phyloP scores from a whole-genome alignment of 805 yeast species.

The Ogataea nonfermentans region DNA sequence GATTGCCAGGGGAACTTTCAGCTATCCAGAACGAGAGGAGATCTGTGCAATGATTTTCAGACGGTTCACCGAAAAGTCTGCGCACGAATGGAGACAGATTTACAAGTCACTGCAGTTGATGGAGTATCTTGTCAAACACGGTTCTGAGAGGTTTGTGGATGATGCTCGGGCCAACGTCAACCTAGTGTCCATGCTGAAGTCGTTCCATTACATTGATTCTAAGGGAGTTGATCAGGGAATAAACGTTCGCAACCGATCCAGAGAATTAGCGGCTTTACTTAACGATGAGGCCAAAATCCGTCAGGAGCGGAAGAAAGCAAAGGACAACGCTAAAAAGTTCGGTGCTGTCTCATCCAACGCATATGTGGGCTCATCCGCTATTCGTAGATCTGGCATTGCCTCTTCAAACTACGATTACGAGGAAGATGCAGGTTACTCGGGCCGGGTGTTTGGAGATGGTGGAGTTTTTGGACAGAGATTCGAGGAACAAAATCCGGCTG shows the following conservation, averaged over 20 bases:
- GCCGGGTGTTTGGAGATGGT: conserved; percentile 67
- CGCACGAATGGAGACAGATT: conserved; percentile 97
- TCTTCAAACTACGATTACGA: conserved; percentile 49
- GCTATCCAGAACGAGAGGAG: conserved; percentile 78
- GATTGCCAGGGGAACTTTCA: conserved; percentile 92
- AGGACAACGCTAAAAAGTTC: conserved; percentile 78
- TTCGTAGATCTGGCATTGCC: conserved; percentile 31
- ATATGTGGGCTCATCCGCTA: conserved; percentile 54
- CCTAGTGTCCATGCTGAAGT: conserved; percentile 80
- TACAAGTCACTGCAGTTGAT: conserved; percentile 90
- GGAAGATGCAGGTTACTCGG: conserved; percentile 39
- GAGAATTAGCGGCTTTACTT: conserved; percentile 66
- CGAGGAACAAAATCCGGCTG: conserved; percentile 53
- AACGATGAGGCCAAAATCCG: conserved; percentile 76
- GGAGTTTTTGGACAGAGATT: conserved; percentile 67
- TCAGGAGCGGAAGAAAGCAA: conserved; percentile 85
- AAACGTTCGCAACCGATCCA: conserved; percentile 89
- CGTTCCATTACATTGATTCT: conserved; percentile 91
- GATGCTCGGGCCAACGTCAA: conserved; percentile 84
- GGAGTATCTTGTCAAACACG: conserved; percentile 88
- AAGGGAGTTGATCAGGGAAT: conserved; percentile 96
- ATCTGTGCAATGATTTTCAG: conserved; percentile 73
- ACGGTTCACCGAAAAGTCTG: conserved; percentile 93
- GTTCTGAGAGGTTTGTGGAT: conserved; percentile 92
- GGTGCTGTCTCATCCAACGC: conserved; percentile 55